These are phyloP conservation scores for Candida argentea DNA, from an alignment of 805 yeast genomes.

Conservation along the genomic window DNA sequence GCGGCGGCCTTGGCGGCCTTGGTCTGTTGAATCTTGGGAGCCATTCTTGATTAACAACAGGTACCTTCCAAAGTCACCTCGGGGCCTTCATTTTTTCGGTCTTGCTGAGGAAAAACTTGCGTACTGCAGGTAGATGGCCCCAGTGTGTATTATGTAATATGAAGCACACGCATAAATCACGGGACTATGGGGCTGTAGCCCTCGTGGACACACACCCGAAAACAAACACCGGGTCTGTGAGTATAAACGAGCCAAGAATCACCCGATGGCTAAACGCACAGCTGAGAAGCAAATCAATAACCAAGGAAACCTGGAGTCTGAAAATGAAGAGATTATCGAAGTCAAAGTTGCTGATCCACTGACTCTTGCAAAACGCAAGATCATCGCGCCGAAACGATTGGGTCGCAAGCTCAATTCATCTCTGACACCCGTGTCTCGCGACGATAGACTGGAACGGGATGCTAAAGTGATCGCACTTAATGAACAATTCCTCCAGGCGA, in stretches of 20 bases:
- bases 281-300: slow-evolving; percentile 57
- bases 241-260: slow-evolving; percentile 1
- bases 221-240: too few relatives aligned
- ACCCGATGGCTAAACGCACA: slow-evolving; percentile 57
- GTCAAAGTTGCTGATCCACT: slow-evolving; percentile 45
- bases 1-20: slow-evolving; percentile 99
- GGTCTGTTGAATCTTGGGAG: slow-evolving; percentile 98
- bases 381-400: slow-evolving; percentile 43
- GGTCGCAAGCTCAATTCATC: neutral
- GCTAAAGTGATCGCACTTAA: slow-evolving; percentile 58
- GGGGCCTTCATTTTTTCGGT: too few relatives aligned
- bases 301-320: slow-evolving; percentile 33
- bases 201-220: slow-evolving; percentile 2
- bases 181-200: too few relatives aligned
- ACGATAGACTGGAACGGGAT: slow-evolving; percentile 9
- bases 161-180: too few relatives aligned
- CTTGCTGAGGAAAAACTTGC: too few relatives aligned
- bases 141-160: too few relatives aligned
- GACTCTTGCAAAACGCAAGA: slow-evolving; percentile 59
- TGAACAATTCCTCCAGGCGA: slow-evolving; percentile 41
- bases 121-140: too few relatives aligned
- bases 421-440: neutral
- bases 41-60: slow-evolving; percentile 77
- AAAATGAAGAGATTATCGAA: slow-evolving; percentile 20
- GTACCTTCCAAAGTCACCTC: too few relatives aligned